Conservation (phyloP, 345 rosid genomes). For the Eucalyptus caleyi region DNA sequence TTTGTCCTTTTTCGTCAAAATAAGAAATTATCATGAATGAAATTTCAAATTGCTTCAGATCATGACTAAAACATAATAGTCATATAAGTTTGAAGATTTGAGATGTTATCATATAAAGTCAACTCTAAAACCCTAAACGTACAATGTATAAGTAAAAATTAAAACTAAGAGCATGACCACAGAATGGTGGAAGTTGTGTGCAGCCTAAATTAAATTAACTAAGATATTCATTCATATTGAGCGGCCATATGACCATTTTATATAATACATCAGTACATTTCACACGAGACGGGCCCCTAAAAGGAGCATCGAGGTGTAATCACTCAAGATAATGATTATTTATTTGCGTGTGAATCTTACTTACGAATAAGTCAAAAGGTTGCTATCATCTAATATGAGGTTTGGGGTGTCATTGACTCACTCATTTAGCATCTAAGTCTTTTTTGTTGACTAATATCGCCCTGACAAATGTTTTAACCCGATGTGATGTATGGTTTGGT, state of each 20-base stretch:
- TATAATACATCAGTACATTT: not conserved
- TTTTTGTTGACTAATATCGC: not conserved
- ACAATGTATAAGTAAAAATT: not conserved
- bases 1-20: not conserved
- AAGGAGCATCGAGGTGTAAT: not conserved
- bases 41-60: not conserved
- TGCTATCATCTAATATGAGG: not conserved
- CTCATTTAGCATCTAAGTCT: not conserved
- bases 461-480: fast-evolving
- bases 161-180: not conserved
- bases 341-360: not conserved
- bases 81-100: not conserved
- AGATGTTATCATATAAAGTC: not conserved
- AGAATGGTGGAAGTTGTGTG: not conserved
- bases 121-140: not conserved
- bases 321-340: not conserved
- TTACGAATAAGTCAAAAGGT: not conserved
- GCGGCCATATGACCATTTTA: not conserved
- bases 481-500: not conserved
- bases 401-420: not conserved
- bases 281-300: not conserved
- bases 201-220: not conserved
- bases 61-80: not conserved
- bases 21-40: not conserved
- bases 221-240: not conserved